phyloP scores from a whole-genome alignment of 163 green algal genomes.

The Volvox carteri region DNA sequence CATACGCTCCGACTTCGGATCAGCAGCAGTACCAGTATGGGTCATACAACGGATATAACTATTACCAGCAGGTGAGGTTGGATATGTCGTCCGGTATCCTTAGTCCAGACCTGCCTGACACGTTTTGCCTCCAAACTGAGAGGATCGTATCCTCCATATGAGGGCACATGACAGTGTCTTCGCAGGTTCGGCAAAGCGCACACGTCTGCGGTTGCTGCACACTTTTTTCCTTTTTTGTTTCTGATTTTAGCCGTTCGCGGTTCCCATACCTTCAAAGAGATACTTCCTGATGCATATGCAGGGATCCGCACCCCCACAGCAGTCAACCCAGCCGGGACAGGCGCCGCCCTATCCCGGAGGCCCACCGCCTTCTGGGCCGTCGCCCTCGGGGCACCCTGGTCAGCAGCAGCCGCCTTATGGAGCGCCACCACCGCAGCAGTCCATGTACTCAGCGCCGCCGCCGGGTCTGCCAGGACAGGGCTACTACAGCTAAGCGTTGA shows the following conservation, averaged over 20 bases:
- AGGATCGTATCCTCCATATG: no score
- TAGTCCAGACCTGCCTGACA: no score
- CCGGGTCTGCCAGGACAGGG: neutral
- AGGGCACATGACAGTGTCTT: no score
- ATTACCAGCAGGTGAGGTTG: conserved; percentile 24
- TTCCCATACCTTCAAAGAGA: no score
- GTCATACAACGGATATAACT: conserved; percentile 25
- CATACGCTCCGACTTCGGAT: neutral
- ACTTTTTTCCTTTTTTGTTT: no score
- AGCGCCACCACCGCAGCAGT: conserved; percentile 14
- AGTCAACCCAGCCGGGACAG: neutral
- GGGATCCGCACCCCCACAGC: neutral
- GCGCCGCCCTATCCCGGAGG: neutral
- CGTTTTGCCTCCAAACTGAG: no score
- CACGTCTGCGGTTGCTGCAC: no score
- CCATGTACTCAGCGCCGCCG: neutral
- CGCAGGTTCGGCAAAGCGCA: no score
- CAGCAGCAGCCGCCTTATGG: neutral
- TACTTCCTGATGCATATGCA: neutral
- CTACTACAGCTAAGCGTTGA: conserved; percentile 20
- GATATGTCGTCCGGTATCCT: neutral
- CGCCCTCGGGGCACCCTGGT: neutral
- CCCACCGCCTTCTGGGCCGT: neutral
- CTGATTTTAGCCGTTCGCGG: no score
- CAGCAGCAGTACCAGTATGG: conserved; percentile 25